Percentiles rank a stretch among this genome's conserved stretches.
Conservation (phyloP, 2,329 filamentous ascomycete genomes). For the Aspergillus latus region DNA sequence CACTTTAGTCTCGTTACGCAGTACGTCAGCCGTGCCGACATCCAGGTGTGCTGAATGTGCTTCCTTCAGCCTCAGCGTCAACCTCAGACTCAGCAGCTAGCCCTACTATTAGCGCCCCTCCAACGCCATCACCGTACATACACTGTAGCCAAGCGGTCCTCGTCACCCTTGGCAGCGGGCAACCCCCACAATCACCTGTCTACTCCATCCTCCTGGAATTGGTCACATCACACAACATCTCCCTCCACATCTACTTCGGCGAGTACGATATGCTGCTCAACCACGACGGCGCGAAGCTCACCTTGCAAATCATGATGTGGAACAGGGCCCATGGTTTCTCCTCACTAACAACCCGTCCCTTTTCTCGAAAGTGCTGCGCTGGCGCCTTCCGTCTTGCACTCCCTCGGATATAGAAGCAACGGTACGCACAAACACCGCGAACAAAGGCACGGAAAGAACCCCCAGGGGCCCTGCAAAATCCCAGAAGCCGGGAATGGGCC, state of each 20-base stretch:
- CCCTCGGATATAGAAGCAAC: not conserved
- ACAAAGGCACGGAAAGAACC: not conserved
- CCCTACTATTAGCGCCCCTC: not conserved
- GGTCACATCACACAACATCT: slow-evolving; percentile 32
- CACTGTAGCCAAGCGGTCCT: slow-evolving; percentile 11
- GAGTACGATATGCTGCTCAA: slow-evolving; percentile 41
- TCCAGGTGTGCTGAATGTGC: slow-evolving; percentile 35
- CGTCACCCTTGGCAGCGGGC: slow-evolving; percentile 22
- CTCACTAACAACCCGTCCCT: slow-evolving; percentile 24
- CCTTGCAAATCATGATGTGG: slow-evolving; percentile 46
- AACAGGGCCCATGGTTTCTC: slow-evolving; percentile 35
- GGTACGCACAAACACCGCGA: not conserved
- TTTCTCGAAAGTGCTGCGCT: slow-evolving; percentile 30
- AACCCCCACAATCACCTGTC: slow-evolving; percentile 29
- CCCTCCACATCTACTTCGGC: slow-evolving; percentile 38
- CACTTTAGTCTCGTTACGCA: slow-evolving; percentile 24
- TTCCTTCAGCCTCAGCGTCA: slow-evolving; percentile 3
- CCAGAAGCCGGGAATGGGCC: slow-evolving; percentile 30
- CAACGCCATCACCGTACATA: slow-evolving; percentile 22
- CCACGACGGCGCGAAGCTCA: slow-evolving; percentile 37
- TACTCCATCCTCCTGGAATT: slow-evolving; percentile 35
- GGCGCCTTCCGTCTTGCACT: slow-evolving; percentile 11
- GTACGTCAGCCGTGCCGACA: slow-evolving; percentile 37
- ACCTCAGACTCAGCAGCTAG: not conserved
- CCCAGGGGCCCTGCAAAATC: not conserved